Base-by-base conservation (phyloP, 805 yeast genomes). In the Ogataea allantospora region DNA sequence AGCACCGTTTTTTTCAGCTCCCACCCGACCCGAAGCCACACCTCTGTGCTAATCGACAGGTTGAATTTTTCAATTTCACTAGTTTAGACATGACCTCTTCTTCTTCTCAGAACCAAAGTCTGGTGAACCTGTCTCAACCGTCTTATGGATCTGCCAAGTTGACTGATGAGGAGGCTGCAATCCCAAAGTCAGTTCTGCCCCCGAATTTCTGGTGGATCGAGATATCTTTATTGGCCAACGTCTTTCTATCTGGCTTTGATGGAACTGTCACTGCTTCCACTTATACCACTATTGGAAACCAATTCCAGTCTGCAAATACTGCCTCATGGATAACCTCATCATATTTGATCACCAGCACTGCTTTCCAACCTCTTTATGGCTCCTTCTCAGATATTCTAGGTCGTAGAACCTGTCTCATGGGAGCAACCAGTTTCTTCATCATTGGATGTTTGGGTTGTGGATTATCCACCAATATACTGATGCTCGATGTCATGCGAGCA, bases 401-500 rank as follows among this genome's bases (percentile, higher is more conserved):
- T 3, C 55, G 77, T 39, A 65, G 62, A 46, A 39, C 53, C 9
- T 43, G 67, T 41, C 40, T 60, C 50, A 33, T 46, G 60, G 25
- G 57, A 35, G 62, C 65, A 10, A 51, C 54, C 24, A 35, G 35
- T 6, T 34, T 45, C 14, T 64, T 64, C 39, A 50, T 51, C 4
- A 38, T 62, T 9, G 71, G 76, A 42, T 57, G 68, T 26, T 43
- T 47, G 2, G 54, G 68, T 28, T 70, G 70, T 48, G 67, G 65
- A 8, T 24, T 65, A 2, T 71, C 51, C 53, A 14, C 60, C 62
- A 31, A 63, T 65, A 46, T 67, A 54, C 6, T 66, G 67, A 7
- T 58, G 57, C 59, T 75, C 62, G 50, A 71, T 55, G 44, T 75
- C 18, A 80, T 80, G 10, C 65, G 84, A 48, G 78, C 83, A 42